These are phyloP conservation scores for Aphanomyces stellatus DNA, from an alignment of 352 stramenopile genomes.

Conservation along the genomic window DNA sequence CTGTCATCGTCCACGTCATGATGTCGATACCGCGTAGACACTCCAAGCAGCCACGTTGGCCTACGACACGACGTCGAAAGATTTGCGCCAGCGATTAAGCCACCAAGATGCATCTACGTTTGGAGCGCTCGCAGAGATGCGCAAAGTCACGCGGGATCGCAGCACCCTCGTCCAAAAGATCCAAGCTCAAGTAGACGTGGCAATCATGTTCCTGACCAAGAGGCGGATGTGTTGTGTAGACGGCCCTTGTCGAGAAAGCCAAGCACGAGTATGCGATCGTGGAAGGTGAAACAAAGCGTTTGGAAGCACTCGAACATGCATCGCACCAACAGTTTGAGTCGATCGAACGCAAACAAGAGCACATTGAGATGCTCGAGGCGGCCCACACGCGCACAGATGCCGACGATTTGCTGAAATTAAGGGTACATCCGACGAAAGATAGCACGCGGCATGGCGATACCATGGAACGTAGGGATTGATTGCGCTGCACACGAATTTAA, in stretches of 20 bases:
- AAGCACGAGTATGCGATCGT: background rate
- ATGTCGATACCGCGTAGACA: background rate
- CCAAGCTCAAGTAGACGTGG: background rate
- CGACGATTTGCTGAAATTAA: conserved; percentile 1
- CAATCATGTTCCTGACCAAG: background rate
- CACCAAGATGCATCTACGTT: conserved; percentile 1
- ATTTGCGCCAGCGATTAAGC: background rate
- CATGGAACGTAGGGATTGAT: conserved; percentile 35
- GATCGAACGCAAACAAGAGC: conserved; percentile 3
- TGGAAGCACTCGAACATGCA: no score
- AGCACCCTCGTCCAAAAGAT: background rate
- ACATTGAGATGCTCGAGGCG: background rate
- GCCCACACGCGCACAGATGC: background rate
- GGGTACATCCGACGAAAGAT: background rate
- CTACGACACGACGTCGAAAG: conserved; percentile 14
- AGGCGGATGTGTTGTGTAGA: background rate
- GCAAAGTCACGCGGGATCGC: background rate
- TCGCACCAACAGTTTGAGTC: background rate
- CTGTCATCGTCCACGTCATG: background rate
- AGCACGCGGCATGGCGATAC: conserved; percentile 25
- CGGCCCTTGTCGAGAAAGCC: background rate
- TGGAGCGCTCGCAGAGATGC: background rate
- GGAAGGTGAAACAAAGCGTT: background rate
- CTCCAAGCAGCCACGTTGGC: background rate
- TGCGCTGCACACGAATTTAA: conserved; percentile 32